These are phyloP conservation scores for Echium plantagineum DNA, from an alignment of 257 asterid genomes.

Conservation along the genomic window DNA sequence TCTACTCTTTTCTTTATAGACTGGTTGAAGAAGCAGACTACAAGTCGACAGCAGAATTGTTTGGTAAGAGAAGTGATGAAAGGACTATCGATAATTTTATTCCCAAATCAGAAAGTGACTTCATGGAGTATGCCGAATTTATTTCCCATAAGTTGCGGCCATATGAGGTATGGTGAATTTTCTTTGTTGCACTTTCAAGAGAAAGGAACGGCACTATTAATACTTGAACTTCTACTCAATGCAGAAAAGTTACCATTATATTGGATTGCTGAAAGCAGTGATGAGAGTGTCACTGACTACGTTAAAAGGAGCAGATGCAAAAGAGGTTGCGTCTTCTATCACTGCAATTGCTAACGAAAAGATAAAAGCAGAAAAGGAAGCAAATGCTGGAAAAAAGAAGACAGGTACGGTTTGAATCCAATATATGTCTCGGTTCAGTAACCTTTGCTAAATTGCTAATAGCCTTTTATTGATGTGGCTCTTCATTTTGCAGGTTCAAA, in stretches of 20 bases:
- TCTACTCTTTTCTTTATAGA: constrained; percentile 23
- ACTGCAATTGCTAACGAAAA: constrained; percentile 96
- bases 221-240: neutral
- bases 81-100: constrained; percentile 72
- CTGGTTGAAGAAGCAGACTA: constrained; percentile 96
- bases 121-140: constrained; percentile 75
- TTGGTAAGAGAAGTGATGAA: constrained; percentile 61
- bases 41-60: constrained; percentile 74
- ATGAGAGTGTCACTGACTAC: constrained; percentile 77
- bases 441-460: neutral
- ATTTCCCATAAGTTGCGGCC: constrained; percentile 69
- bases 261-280: constrained; percentile 69
- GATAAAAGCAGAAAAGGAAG: constrained; percentile 90
- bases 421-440: neutral
- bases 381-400: constrained; percentile 81
- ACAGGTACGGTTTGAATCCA: constrained; percentile 19
- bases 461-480: constrained; percentile 3
- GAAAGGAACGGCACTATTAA: neutral
- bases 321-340: constrained; percentile 80
- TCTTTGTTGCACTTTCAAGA: neutral
- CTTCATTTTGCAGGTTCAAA: constrained; percentile 43
- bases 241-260: constrained; percentile 93
- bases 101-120: constrained; percentile 79
- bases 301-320: constrained; percentile 84
- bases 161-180: constrained; percentile 49